Evolutionary conservation across 805 yeast genomes (phyloP), one percentile per base, ranked within the genome.

Genomic region (Kuraishia floccosa): DNA sequence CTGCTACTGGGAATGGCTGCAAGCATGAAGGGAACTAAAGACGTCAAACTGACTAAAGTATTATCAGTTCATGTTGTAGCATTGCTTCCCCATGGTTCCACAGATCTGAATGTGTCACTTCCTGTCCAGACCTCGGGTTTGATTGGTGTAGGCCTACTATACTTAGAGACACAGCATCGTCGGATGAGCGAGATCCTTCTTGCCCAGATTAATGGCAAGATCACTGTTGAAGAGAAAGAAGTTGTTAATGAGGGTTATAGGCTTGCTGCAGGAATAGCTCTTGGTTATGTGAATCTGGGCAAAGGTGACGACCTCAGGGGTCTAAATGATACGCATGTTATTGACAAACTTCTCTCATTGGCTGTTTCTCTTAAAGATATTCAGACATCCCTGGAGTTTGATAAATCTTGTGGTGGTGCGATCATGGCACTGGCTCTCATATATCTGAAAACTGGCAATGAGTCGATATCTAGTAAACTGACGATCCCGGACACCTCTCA

Each of bases 11-110:
- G 99, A 1, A 79, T 89, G 84, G 75, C 96, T 13, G 96, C 96
- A 0, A 83, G 96, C 52, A 59, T 76, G 35, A 63, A 63, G 40
- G 87, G 96, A 2, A 62, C 87, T 0, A 81, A 81, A 84, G 87
- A 91, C 56, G 62, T 76, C 27, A 86, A 85, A 43, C 58, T 91
- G 28, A 85, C 96, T 1, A 89, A 86, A 46, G 95, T 91, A 0
- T 58, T 91, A 25, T 79, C 94, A 5, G 96, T 91, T 12, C 98
- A 91, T 52, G 83, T 91, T 10, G 86, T 81, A 10, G 96, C 96
- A 0, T 56, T 91, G 21, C 59, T 93, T 17, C 99, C 99, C 0
- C 72, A 72, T 9, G 96, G 96, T 0, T 86, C 96, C 0, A 80
- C 79, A 27, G 94, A 86, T 49, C 63, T 91, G 43, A 84, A 89